phyloP scores from a whole-genome alignment of 1,284 basidiomycete species.

The Afroboletus lepidellus region DNA sequence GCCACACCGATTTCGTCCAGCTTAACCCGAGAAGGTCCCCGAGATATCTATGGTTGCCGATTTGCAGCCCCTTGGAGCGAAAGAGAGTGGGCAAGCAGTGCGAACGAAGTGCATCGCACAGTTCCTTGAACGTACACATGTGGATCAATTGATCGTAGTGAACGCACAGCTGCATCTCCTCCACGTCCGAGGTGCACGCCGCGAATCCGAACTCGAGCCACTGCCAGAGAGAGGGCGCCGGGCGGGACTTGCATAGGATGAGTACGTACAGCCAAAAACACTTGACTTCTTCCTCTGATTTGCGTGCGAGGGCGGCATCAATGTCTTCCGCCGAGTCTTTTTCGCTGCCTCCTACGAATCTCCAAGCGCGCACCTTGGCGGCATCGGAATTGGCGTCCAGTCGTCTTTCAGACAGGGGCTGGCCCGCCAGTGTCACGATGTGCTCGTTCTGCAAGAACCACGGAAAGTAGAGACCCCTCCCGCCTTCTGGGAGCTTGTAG shows the following conservation, averaged over 20 bases:
- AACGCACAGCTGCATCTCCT: neutral
- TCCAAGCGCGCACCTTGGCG: neutral
- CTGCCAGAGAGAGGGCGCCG: neutral
- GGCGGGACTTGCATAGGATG: neutral
- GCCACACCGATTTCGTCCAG: neutral
- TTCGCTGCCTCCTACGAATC: neutral
- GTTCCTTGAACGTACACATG: neutral
- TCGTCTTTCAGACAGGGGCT: neutral
- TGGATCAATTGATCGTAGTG: neutral
- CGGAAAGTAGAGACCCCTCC: neutral
- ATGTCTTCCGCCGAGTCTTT: neutral
- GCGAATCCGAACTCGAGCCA: neutral
- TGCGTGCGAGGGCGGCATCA: neutral
- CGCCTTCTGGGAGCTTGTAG: neutral
- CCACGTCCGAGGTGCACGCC: neutral
- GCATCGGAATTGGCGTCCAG: no score
- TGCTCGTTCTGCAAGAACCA: neutral
- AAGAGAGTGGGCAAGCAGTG: neutral
- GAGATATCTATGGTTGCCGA: neutral
- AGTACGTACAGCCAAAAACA: neutral
- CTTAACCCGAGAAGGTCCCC: neutral
- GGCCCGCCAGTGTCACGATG: neutral
- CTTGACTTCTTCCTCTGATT: neutral
- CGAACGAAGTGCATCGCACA: neutral
- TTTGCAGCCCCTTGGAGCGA: neutral